A percentile compares a stretch with the other conserved stretches of the same genome.
Evolutionary conservation across 164 flowering plant species (phyloP).

Genomic region (Echeveria elegans): DNA sequence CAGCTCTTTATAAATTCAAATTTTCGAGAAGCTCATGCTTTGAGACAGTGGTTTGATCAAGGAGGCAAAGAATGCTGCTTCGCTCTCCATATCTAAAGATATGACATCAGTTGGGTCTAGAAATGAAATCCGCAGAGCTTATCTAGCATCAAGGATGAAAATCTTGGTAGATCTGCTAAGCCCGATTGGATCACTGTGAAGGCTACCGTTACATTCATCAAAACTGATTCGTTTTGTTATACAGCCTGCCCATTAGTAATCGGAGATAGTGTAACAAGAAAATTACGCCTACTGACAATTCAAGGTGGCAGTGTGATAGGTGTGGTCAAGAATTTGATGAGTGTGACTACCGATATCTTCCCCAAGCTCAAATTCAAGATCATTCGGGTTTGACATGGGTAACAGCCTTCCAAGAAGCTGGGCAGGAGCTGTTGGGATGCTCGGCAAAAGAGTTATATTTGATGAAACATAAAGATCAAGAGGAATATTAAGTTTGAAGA

Average conservation of each 20-base stretch:
- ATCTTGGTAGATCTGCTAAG: constrained; percentile 77
- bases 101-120: constrained; percentile 34
- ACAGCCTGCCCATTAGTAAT: constrained; percentile 92
- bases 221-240: constrained; percentile 79
- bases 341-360: constrained; percentile 90
- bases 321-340: constrained; percentile 81
- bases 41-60: constrained; percentile 78
- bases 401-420: constrained; percentile 93
- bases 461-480: constrained; percentile 55
- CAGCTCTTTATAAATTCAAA: constrained; percentile 90
- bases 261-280: constrained; percentile 90
- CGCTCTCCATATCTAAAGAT: constrained; percentile 75
- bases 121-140: constrained; percentile 67
- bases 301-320: constrained; percentile 83
- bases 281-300: constrained; percentile 51
- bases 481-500: constrained; percentile 55
- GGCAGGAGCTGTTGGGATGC: constrained; percentile 81
- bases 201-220: constrained; percentile 65
- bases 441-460: constrained; percentile 72
- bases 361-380: constrained; percentile 87
- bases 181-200: constrained; percentile 87
- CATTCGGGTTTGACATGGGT: constrained; percentile 90
- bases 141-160: constrained; percentile 81
- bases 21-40: constrained; percentile 49
- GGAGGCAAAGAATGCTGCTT: constrained; percentile 51